phyloP scores from a whole-genome alignment of 78 protist genomes.

The Planoprotostelium fungivorum region DNA sequence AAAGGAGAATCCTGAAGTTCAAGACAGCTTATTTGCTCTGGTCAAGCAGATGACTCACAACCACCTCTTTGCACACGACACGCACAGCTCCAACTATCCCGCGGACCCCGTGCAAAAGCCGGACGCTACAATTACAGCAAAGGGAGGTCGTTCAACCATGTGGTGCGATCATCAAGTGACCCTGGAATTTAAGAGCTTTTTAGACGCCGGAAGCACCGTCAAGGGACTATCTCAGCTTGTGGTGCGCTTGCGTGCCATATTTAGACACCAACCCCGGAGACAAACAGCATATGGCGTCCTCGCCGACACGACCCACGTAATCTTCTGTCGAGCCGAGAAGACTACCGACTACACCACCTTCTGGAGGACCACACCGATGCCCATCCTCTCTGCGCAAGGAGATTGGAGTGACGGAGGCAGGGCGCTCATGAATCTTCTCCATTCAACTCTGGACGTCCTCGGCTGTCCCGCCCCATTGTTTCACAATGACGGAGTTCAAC shows the following conservation, averaged over 20 bases:
- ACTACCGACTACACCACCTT: neutral
- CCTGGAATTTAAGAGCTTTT: neutral
- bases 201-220: neutral
- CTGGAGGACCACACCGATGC: slow-evolving; percentile 2
- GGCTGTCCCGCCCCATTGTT: slow-evolving; percentile 2
- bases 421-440: slow-evolving; percentile 1
- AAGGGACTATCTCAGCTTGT: neutral
- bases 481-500: neutral
- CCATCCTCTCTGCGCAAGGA: slow-evolving; percentile 2
- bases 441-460: neutral
- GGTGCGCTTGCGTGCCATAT: slow-evolving; percentile 1
- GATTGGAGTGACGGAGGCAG: slow-evolving; percentile 1
- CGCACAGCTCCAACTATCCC: neutral
- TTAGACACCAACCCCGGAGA: slow-evolving; percentile 2
- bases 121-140: slow-evolving; percentile 1
- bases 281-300: neutral
- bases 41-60: slow-evolving; percentile 1
- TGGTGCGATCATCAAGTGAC: neutral
- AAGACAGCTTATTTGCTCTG: neutral
- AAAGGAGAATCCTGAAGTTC: neutral
- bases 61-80: neutral
- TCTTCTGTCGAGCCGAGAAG: slow-evolving; percentile 2
- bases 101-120: slow-evolving; percentile 3
- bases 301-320: slow-evolving; percentile 2
- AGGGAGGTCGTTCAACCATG: slow-evolving; percentile 1